These are phyloP conservation scores for Chaetomium globosum DNA, from an alignment of 2,329 filamentous ascomycete species.

Conservation along the genomic window DNA sequence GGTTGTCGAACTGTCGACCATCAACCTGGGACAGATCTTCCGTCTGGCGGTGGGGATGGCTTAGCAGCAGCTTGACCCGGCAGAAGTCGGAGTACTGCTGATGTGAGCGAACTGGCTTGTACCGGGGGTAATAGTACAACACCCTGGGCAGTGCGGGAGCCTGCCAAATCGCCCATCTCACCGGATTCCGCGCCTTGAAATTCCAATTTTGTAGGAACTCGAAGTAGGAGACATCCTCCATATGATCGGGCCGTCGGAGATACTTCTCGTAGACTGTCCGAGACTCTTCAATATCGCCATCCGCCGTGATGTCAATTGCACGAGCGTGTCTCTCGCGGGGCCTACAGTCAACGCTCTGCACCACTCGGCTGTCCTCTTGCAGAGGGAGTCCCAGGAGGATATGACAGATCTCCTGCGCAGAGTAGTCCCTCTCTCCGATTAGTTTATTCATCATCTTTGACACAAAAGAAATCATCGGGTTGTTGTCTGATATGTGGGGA, in stretches of 20 bases:
- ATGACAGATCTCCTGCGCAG: conserved; percentile 1
- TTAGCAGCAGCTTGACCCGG: not conserved
- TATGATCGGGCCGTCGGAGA: not conserved
- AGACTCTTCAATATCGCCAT: conserved; percentile 1
- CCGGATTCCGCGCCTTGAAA: not conserved
- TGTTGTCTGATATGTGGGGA: not conserved
- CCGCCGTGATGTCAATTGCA: conserved; percentile 3
- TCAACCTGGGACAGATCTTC: not conserved
- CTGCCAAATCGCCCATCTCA: not conserved
- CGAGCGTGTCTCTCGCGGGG: not conserved
- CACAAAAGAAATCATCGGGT: not conserved
- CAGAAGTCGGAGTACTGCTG: conserved; percentile 1
- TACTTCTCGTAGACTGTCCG: conserved; percentile 1
- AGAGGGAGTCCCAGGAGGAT: not conserved
- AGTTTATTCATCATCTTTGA: conserved; percentile 1
- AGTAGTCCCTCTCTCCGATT: not conserved
- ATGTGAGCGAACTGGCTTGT: not conserved
- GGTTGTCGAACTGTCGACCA: not conserved
- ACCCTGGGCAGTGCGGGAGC: not conserved
- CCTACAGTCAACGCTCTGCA: not conserved
- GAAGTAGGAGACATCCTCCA: not conserved
- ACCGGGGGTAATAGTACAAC: not conserved
- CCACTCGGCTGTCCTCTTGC: not conserved
- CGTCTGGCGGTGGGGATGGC: not conserved
- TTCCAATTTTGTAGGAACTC: not conserved